Evolutionary conservation across 345 rosid species (phyloP), one percentile per base, ranked within the genome.

Genomic region (Boechera stricta): DNA sequence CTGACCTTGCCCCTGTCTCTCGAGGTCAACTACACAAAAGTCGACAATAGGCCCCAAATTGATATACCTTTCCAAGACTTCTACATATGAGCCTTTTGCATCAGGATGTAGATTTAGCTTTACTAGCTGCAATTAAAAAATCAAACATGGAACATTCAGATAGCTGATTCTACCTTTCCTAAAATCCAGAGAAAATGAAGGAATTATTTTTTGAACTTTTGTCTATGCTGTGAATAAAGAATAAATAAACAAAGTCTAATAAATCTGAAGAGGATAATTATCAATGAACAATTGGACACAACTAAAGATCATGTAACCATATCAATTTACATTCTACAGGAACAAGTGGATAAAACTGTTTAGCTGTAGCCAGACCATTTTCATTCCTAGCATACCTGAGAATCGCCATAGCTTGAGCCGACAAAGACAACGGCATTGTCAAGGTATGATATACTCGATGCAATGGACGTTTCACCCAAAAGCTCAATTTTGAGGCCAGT

Each of bases 1-100:
- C 87, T 95, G 99, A 70, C 98, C 97, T 82, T 95, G 99, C 74
- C 99, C 99, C 81, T 95, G 99, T 84, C 98, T 91, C 86, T 95
- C 99, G 31, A 95, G 97, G 85, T 95, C 98, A 72, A 95, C 97
- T 69, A 95, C 97, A 84, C 97, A 91, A 74, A 93, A 95, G 82
- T 95, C 99, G 35, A 86, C 94, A 67, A 95, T 95, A 62, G 99
- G 99, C 62, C 99, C 99, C 84, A 95, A 80, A 75, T 95, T 95
- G 84, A 91, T 93, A 80, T 88, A 91, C 75, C 93, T 90, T 78
- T 95, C 99, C 86, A 92, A 64, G 64, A 95, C 98, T 85, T 95
- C 98, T 31, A 93, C 96, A 72, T 89, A 95, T 32, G 97, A 91
- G 74, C 99, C 99, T 86, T 90, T 93, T 31, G 93, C 83, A 88